Base-by-base conservation (phyloP, 768 basidiomycete species). In the Imleria badia region DNA sequence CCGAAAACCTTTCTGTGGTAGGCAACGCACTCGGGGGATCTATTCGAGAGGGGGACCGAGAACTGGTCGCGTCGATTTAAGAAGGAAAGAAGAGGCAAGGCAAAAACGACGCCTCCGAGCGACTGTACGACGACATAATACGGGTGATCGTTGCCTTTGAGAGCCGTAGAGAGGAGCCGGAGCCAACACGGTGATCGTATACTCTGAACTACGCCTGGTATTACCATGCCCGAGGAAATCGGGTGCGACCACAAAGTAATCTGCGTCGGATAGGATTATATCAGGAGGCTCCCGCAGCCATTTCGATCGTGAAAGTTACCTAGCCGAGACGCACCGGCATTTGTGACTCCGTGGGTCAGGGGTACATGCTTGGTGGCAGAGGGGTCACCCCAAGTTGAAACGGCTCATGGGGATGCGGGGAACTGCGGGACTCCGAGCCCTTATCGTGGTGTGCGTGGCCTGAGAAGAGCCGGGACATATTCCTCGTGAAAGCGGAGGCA, bases 171-270 rank as follows among this genome's bases (percentile, higher is more conserved):
- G 39, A 59, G n/a, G 3, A 52, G 62, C 1, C 5, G 36, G 29
- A 59, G 54, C 56, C 20, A 64, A 7, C 9, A 45, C 46, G 3
- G 34, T n/a, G 26, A 65, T 12, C 13, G 60, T 59, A 33, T 51
- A n/a, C n/a, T n/a, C n/a, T n/a, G n/a, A n/a, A n/a, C n/a, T n/a
- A n/a, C 42, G 52, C 8, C 19, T 33, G 5, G 55, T 40, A 15
- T 13, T 17, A 6, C 54, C 61, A 30, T 67, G 67, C 5, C 59
- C 62, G 15, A 64, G 57, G 8, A 62, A 33, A 43, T 60, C 60
- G 5, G 65, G 65, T 14, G 62, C 65, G n/a, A n/a, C n/a, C n/a
- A 64, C 62, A 14, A 57, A 49, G 22, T 55, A 67, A 33, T 62
- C 67, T 69, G 45, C 38, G 34, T 31, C 3, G 1, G 23, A 20